A percentile compares a stretch with the other conserved stretches of the same genome.
phyloP scores from a whole-genome alignment of 495 filamentous ascomycete genomes.

The Parathielavia appendiculata region DNA sequence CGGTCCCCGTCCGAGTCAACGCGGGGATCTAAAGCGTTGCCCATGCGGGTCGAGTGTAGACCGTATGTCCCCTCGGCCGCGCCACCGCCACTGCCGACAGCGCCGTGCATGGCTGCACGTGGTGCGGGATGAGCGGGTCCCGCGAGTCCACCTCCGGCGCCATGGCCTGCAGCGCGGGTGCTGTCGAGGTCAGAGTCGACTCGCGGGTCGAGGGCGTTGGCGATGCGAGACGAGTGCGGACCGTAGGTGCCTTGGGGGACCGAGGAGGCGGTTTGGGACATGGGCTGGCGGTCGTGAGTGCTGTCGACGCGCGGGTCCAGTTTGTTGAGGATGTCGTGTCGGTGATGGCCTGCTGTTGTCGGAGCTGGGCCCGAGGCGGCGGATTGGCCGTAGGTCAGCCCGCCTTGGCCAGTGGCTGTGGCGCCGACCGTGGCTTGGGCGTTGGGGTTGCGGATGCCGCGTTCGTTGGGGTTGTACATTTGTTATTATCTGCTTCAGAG shows the following conservation, averaged over 20 bases:
- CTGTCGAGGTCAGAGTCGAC: slow-evolving; percentile 22
- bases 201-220: slow-evolving; percentile 31
- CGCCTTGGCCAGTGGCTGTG: background rate
- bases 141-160: background rate
- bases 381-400: slow-evolving; percentile 20
- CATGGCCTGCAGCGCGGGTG: slow-evolving; percentile 3
- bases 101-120: background rate
- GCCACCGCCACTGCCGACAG: slow-evolving; percentile 7
- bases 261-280: slow-evolving; percentile 16
- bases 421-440: background rate
- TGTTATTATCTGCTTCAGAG: slow-evolving; percentile 6
- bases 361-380: slow-evolving; percentile 29
- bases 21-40: slow-evolving; percentile 46
- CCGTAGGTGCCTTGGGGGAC: slow-evolving; percentile 39
- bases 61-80: slow-evolving; percentile 38
- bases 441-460: slow-evolving; percentile 8
- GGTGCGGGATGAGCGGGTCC: background rate
- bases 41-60: slow-evolving; percentile 30
- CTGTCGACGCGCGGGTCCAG: slow-evolving; percentile 57
- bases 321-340: slow-evolving; percentile 61
- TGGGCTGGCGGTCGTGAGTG: slow-evolving; percentile 37
- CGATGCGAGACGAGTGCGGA: slow-evolving; percentile 38
- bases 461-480: slow-evolving; percentile 16
- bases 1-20: slow-evolving; percentile 24
- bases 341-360: slow-evolving; percentile 44